phyloP scores from a whole-genome alignment of 2,329 filamentous ascomycete species.

The Macrophomina phaseolina region DNA sequence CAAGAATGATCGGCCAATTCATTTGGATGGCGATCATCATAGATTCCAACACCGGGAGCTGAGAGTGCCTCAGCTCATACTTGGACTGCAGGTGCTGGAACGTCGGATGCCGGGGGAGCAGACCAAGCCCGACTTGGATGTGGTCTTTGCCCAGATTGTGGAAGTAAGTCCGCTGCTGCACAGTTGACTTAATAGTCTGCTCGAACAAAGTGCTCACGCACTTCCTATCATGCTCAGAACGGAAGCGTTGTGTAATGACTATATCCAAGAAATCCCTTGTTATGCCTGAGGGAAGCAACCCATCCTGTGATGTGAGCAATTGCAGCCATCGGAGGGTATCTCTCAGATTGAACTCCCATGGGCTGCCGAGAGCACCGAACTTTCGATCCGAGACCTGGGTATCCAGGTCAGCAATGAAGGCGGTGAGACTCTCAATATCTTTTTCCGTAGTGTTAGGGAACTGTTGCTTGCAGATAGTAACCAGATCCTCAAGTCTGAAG shows the following conservation, averaged over 20 bases:
- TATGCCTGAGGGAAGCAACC: conserved; percentile 65
- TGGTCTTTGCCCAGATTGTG: conserved; percentile 69
- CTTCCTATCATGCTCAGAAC: conserved; percentile 70
- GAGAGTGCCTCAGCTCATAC: conserved; percentile 45
- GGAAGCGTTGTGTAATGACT: conserved; percentile 86
- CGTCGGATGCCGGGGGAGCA: conserved; percentile 65
- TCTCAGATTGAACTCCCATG: conserved; percentile 95
- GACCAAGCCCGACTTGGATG: conserved; percentile 81
- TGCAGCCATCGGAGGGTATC: conserved; percentile 89
- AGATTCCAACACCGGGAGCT: conserved; percentile 79
- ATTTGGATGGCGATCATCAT: conserved; percentile 86
- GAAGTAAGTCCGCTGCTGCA: conserved; percentile 62
- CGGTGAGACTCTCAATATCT: conserved; percentile 71
- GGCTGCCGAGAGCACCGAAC: conserved; percentile 67
- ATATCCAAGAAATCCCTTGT: conserved; percentile 79
- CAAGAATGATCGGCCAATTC: conserved; percentile 86
- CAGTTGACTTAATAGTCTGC: conserved; percentile 30
- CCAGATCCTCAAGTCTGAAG: conserved; percentile 80
- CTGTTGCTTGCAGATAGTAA: conserved; percentile 78
- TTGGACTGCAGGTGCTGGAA: conserved; percentile 26
- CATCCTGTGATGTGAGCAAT: conserved; percentile 66
- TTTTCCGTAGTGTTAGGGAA: conserved; percentile 68
- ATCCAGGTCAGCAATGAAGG: conserved; percentile 82
- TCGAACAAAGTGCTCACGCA: conserved; percentile 71
- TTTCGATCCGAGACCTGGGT: conserved; percentile 65